Evolutionary conservation across 2,329 filamentous ascomycete genomes (phyloP), one percentile per base, ranked within the genome.

Genomic region (Calonectria montana): DNA sequence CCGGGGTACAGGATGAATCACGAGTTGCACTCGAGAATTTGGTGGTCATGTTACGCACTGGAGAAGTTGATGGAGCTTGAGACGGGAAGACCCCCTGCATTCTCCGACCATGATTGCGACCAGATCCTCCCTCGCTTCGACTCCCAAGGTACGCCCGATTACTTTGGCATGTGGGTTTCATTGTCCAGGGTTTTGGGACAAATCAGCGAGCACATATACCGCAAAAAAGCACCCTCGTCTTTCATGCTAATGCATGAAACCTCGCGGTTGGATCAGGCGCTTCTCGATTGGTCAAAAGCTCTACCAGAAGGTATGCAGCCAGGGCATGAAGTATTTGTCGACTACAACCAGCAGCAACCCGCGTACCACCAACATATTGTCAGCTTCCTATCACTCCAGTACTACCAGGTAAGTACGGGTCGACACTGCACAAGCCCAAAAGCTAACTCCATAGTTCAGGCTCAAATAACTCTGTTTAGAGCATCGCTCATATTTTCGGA

Each of bases 11-110:
- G 67, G 5, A 68, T 73, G 10, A 66, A 77, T 21, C 73, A 72
- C 0, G 57, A 71, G 21, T 12, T 77, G 5, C 74, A 74, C 45
- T 66, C 72, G 0, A 67, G 72, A 55, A 65, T 77, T 2, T 77
- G 75, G 75, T 77, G 75, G 75, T 50, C 72, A 0, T 77, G 75
- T 25, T 77, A 77, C 10, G 74, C 70, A 0, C 12, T 77, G 16
- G 75, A 77, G 35, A 77, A 77, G 23, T 63, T 75, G 18, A 77
- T 77, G 75, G 70, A 75, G 12, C 27, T 77, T 3, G 75, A 77
- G 45, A 77, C 75, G 0, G 75, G 75, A 21, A 69, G 75, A 0
- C 75, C 75, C 1, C 72, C 75, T 2, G 75, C 74, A 0, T 77
- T 77, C 27, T 70, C 72, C 12, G 73, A 77, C 2, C 69, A 67